Conservation (phyloP, 2,329 filamentous ascomycete genomes). For the Simplicillium sp. region DNA sequence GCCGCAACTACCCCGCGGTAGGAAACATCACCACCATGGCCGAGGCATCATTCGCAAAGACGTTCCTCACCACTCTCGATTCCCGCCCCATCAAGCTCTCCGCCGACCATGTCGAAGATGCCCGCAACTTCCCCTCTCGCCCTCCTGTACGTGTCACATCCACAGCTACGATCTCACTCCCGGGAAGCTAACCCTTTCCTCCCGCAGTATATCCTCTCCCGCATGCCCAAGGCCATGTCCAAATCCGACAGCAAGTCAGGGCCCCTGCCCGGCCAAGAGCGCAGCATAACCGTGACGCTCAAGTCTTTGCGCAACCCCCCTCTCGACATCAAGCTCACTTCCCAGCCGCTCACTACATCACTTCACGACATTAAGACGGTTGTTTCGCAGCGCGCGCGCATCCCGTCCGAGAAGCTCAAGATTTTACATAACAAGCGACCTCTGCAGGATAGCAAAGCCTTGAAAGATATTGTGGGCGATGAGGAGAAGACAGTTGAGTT, state of each 20-base stretch:
- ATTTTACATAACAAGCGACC: slow-evolving; percentile 84
- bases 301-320: slow-evolving; percentile 71
- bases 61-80: slow-evolving; percentile 74
- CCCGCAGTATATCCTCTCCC: slow-evolving; percentile 60
- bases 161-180: slow-evolving; percentile 5
- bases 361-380: slow-evolving; percentile 69
- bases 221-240: slow-evolving; percentile 49
- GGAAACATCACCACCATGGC: slow-evolving; percentile 44
- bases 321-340: slow-evolving; percentile 56
- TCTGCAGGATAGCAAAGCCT: slow-evolving; percentile 63
- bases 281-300: slow-evolving; percentile 49
- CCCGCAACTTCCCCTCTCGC: slow-evolving; percentile 65
- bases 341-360: slow-evolving; percentile 58
- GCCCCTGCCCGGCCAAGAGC: slow-evolving; percentile 42
- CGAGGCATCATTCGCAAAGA: slow-evolving; percentile 78
- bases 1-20: background rate
- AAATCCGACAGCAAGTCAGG: slow-evolving; percentile 27
- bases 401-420: slow-evolving; percentile 72
- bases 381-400: slow-evolving; percentile 53
- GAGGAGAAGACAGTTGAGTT: slow-evolving; percentile 53
- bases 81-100: slow-evolving; percentile 70
- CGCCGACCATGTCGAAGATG: slow-evolving; percentile 85
- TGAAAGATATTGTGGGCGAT: slow-evolving; percentile 61
- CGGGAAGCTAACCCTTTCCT: slow-evolving; percentile 1
- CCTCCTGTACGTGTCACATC: slow-evolving; percentile 50